Evolutionary conservation across 768 basidiomycete species (phyloP).

Genomic region (Cytidiella melzeri): DNA sequence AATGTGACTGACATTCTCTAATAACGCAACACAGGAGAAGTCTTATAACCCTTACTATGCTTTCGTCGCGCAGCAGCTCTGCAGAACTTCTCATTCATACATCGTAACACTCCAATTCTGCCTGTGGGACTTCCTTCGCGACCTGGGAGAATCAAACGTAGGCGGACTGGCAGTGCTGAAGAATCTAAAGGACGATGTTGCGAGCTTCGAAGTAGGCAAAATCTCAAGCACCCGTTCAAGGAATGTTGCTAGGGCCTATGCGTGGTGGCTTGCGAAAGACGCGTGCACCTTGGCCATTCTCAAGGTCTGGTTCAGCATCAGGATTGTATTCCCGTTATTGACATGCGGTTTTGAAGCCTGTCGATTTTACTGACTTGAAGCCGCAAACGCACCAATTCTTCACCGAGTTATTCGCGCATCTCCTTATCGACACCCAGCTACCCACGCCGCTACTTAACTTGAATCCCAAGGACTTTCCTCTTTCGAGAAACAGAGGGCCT

Average conservation of each 20-base stretch:
- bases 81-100: conserved; percentile 72
- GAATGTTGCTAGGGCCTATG: conserved; percentile 82
- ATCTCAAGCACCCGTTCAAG: conserved; percentile 51
- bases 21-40: conserved; percentile 58
- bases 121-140: conserved; percentile 94
- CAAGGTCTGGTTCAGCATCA: conserved; percentile 50
- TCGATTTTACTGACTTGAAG: conserved; percentile 79
- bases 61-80: conserved; percentile 80
- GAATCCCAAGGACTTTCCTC: conserved; percentile 30
- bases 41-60: conserved; percentile 94
- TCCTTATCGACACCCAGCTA: conserved; percentile 73
- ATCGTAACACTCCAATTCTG: conserved; percentile 92
- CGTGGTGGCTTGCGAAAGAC: conserved; percentile 91
- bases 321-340: background rate
- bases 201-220: conserved; percentile 38
- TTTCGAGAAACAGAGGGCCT: conserved; percentile 47
- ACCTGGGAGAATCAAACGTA: conserved; percentile 77
- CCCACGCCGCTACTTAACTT: conserved; percentile 54
- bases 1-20: background rate
- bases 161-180: conserved; percentile 78
- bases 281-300: conserved; percentile 67
- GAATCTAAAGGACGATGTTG: conserved; percentile 40
- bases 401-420: conserved; percentile 55
- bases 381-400: conserved; percentile 61
- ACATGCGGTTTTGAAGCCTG: conserved; percentile 52